Evolutionary conservation across 202 grass and related monocot species (phyloP), one percentile per base, ranked within the genome.

Genomic region (Setaria italica): DNA sequence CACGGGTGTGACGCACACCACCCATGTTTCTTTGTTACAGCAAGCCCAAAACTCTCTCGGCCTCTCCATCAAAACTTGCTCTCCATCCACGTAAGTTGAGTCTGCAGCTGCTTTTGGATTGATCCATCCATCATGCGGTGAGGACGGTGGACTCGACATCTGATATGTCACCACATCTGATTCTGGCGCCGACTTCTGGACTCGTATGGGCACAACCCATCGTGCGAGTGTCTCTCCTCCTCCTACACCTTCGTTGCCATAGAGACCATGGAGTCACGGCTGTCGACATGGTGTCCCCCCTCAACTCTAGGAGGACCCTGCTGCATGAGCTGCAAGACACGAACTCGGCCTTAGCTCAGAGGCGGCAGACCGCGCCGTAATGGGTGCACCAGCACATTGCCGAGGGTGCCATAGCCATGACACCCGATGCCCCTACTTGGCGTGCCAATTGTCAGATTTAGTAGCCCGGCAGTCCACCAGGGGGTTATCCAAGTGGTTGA

Each of bases 261-360:
- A 60, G 60, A 56, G 25, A 25, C 25, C 3, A 16, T 10, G 13
- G 15, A 35, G 59, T 1, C 6, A 15, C 19, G 6, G 35, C 71
- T 35, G 30, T 20, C 20, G 32, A 43, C 25, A 2, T 6, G 1
- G 7, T 74, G 1, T 25, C 78, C 51, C 47, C 43, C 3, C 43
- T 25, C 16, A 59, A 76, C 75, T 87, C 34, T 7, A 80, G 45
- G 43, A 90, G 80, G 62, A 90, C 80, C 76, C 62, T 76, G 34
- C 89, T 80, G 80, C 89, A 90, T 3, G 69, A 51, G 51, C 19
- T 25, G 62, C 85, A 90, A 62, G 74, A 90, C 48, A 65, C 60
- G 75, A 55, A 84, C 0, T 47, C 68, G 53, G 53, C 88, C 67
- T 90, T 84, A 21, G 2, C 33, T 42, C 80, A 64, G 51, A 86